Percentiles rank a stretch among this genome's conserved stretches.
Evolutionary conservation across 2,329 filamentous ascomycete species (phyloP).

Genomic region (Diaporthe helianthi): DNA sequence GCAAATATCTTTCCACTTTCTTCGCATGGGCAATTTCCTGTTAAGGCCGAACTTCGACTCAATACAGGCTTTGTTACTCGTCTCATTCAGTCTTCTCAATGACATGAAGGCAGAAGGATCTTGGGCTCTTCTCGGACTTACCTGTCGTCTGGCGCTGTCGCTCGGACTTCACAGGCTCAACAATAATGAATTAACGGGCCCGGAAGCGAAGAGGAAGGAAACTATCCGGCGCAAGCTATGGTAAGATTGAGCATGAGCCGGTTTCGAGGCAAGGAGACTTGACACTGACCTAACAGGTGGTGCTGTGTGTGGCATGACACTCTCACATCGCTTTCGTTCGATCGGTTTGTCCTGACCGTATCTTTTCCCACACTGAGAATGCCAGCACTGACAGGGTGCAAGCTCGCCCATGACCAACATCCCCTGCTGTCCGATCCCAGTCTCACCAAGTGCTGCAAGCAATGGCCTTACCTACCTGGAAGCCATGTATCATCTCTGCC

Average conservation of each 20-base stretch:
- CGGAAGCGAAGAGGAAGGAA: slow-evolving; percentile 58
- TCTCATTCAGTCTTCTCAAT: slow-evolving; percentile 69
- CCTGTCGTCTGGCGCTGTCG: slow-evolving; percentile 70
- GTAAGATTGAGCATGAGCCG: slow-evolving; percentile 43
- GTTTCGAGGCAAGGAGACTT: no score
- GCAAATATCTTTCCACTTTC: slow-evolving; percentile 70
- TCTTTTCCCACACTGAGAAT: background rate
- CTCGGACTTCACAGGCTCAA: slow-evolving; percentile 64
- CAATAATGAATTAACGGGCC: slow-evolving; percentile 51
- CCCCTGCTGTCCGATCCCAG: slow-evolving; percentile 61
- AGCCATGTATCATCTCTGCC: slow-evolving; percentile 69
- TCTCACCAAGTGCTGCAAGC: slow-evolving; percentile 49
- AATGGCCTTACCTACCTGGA: slow-evolving; percentile 66
- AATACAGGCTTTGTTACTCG: slow-evolving; percentile 68
- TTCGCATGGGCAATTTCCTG: slow-evolving; percentile 69
- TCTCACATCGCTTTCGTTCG: slow-evolving; percentile 70
- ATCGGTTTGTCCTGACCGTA: slow-evolving; percentile 52
- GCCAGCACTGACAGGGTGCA: background rate
- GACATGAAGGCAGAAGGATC: slow-evolving; percentile 75
- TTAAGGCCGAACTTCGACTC: slow-evolving; percentile 70
- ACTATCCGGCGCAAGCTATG: slow-evolving; percentile 63
- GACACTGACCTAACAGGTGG: slow-evolving; percentile 51
- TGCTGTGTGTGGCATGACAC: slow-evolving; percentile 73
- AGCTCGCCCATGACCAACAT: slow-evolving; percentile 70
- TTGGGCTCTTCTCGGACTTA: slow-evolving; percentile 69